Base-by-base conservation (phyloP, 2,329 filamentous ascomycete genomes). In the Trichoderma breve region DNA sequence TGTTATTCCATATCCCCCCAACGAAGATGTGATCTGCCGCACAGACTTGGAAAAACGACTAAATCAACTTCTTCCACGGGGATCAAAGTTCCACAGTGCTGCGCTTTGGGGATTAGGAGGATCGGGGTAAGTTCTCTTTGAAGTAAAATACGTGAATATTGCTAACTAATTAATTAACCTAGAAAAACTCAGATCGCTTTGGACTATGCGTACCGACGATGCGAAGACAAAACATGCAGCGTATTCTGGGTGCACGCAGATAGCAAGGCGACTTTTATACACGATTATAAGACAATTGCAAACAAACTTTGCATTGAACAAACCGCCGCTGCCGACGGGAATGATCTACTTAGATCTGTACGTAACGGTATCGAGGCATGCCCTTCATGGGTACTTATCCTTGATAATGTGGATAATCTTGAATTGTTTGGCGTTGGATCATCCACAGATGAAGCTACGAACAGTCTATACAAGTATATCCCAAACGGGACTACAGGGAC, bases 21-120 rank as follows among this genome's bases (percentile, higher is more conserved):
- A 51, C 43, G n/a, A 51, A 9, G n/a, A 51, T 51, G 43, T 51
- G n/a, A 3, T 51, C 4, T 2, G 9, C 18, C 43, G 43, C 43
- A 5, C 1, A 21, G 0, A 21, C 4, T 51, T 51, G n/a, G 43
- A 3, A 51, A 2, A 51, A 0, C 43, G 0, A 6, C n/a, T 51
- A 2, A 2, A 51, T 11, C n/a, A 6, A 21, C 43, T 21, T 51
- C 43, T 51, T 51, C 43, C 43, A 21, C 1, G 43, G n/a, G 9
- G n/a, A 6, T 51, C 43, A 0, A 21, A 21, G n/a, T 51, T 51
- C 43, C n/a, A 51, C 9, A 51, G 43, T 21, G 43, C 43, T 51
- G 43, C 43, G 8, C n/a, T 51, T 51, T 51, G 43, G 43, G 43
- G 43, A 51, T 1, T 51, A 12, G 43, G 43, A 9, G 43, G 43